A percentile compares a stretch with the other conserved stretches of the same genome.
These are phyloP conservation scores for Hymenoscyphus albidus DNA, from an alignment of 2,329 filamentous ascomycete genomes.

Conservation along the genomic window DNA sequence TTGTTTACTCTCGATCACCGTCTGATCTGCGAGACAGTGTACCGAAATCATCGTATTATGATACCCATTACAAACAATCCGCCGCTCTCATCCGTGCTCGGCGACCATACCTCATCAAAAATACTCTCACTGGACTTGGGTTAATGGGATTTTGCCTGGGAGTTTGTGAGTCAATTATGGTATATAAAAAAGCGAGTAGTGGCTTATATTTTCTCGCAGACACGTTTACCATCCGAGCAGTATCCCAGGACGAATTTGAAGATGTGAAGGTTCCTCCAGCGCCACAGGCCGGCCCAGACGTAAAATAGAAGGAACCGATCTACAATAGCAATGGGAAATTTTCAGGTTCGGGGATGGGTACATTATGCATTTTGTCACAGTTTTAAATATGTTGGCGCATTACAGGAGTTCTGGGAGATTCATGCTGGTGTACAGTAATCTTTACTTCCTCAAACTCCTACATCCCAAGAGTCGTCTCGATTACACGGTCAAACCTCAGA, in stretches of 20 bases:
- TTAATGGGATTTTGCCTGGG: constrained; percentile 72
- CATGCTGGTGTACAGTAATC: background rate
- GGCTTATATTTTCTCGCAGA: constrained; percentile 43
- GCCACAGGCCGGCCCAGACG: constrained; percentile 21
- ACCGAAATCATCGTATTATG: constrained; percentile 82
- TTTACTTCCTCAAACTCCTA: background rate
- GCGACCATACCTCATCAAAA: constrained; percentile 87
- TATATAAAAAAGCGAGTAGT: background rate
- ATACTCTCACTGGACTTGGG: constrained; percentile 73
- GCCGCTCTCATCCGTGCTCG: constrained; percentile 88
- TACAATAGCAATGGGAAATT: background rate
- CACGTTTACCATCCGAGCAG: constrained; percentile 70
- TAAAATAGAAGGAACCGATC: constrained; percentile 14
- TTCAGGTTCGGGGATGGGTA: background rate
- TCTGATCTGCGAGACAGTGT: constrained; percentile 39
- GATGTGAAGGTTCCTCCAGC: constrained; percentile 83
- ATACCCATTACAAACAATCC: constrained; percentile 78
- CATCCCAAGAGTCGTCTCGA: no score
- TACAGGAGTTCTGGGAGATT: background rate
- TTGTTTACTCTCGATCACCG: background rate
- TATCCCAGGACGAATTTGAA: constrained; percentile 95
- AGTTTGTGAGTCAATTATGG: constrained; percentile 68
- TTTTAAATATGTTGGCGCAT: background rate
- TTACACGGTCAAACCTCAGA: no score
- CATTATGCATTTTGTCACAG: background rate